Percentiles rank a stretch among this genome's conserved stretches.
These are phyloP conservation scores for Yamadazyma kitorensis DNA, from an alignment of 805 yeast species.

Conservation along the genomic window DNA sequence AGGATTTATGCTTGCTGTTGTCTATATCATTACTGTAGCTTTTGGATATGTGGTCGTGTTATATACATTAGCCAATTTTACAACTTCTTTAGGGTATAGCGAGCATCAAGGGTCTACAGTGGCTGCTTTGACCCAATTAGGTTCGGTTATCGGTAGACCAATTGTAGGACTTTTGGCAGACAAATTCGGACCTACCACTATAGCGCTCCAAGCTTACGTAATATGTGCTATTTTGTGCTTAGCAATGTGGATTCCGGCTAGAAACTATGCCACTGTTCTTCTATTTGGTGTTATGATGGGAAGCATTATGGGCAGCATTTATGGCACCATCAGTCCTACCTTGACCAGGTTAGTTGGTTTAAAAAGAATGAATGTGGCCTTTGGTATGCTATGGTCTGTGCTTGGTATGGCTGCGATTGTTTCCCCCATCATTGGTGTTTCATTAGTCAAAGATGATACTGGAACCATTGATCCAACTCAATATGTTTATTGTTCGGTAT, in stretches of 20 bases:
- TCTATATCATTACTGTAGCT: constrained; percentile 45
- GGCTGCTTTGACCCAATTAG: constrained; percentile 59
- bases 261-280: constrained; percentile 54
- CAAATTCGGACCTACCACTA: constrained; percentile 49
- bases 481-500: constrained; percentile 53
- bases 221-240: constrained; percentile 27
- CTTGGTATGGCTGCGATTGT: constrained; percentile 50
- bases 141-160: constrained; percentile 57
- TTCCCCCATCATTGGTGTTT: constrained; percentile 60
- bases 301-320: constrained; percentile 57
- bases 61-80: constrained; percentile 58
- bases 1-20: constrained; percentile 36
- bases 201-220: constrained; percentile 25
- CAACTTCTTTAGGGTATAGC: constrained; percentile 57
- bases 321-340: constrained; percentile 53
- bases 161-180: constrained; percentile 51
- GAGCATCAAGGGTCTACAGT: constrained; percentile 55
- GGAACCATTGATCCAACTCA: constrained; percentile 37
- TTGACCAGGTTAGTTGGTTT: constrained; percentile 54
- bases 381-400: constrained; percentile 53
- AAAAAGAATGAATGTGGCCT: constrained; percentile 45
- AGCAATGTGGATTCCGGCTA: constrained; percentile 47
- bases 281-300: constrained; percentile 54
- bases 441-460: constrained; percentile 36
- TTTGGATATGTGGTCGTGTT: constrained; percentile 61